Percentiles rank a stretch among this genome's conserved stretches.
phyloP scores from a whole-genome alignment of 106 monocot genomes.

The Alisma plantagoaquatica region DNA sequence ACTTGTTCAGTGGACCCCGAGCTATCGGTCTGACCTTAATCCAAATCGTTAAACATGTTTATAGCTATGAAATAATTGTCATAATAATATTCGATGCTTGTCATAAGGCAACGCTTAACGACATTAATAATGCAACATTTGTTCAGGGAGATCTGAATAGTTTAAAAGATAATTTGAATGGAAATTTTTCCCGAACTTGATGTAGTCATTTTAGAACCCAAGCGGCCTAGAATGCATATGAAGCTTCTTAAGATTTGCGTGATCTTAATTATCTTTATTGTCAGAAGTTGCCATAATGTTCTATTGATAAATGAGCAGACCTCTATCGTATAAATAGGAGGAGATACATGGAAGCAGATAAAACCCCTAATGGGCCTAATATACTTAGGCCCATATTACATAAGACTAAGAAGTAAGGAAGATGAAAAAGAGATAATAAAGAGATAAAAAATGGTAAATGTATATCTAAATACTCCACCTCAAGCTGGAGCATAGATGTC shows the following conservation, averaged over 20 bases:
- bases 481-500: no score
- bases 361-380: no score
- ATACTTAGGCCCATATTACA: no score
- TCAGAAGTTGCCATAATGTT: no score
- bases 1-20: slow-evolving; percentile 95
- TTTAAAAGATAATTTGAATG: slow-evolving; percentile 72
- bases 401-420: no score
- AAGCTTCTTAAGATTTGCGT: slow-evolving; percentile 89
- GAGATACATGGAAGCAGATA: no score
- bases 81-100: slow-evolving; percentile 79
- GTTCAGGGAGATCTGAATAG: slow-evolving; percentile 96
- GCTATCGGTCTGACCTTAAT: slow-evolving; percentile 95
- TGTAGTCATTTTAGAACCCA: slow-evolving; percentile 92
- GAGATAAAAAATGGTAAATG: no score
- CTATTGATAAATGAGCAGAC: no score
- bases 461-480: no score
- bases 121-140: slow-evolving; percentile 87
- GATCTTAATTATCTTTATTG: no score
- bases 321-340: no score
- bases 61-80: slow-evolving; percentile 86
- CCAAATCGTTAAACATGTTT: slow-evolving; percentile 76
- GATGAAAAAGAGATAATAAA: no score
- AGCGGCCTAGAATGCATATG: slow-evolving; percentile 92
- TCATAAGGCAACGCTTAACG: slow-evolving; percentile 73
- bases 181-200: slow-evolving; percentile 83